Evolutionary conservation across 2,329 filamentous ascomycete species (phyloP).

Genomic region (Epichloe festucae): DNA sequence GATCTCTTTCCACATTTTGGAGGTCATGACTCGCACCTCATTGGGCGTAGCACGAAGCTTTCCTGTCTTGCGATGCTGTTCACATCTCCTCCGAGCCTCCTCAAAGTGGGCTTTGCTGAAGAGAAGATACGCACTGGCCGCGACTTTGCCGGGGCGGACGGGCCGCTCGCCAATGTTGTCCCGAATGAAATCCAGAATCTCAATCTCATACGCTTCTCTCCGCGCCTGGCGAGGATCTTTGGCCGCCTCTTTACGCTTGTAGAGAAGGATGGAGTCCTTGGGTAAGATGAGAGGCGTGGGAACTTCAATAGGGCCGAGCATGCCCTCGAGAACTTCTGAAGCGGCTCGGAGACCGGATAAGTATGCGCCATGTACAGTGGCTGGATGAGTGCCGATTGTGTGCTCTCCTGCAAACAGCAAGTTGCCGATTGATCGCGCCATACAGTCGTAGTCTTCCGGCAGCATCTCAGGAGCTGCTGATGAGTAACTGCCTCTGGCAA

Average conservation of each 20-base stretch:
- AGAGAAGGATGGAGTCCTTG: constrained; percentile 37
- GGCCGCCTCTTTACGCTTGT: constrained; percentile 42
- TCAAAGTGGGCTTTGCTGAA: constrained; percentile 73
- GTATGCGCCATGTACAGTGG: constrained; percentile 94
- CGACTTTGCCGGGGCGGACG: constrained; percentile 55
- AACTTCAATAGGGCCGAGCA: constrained; percentile 71
- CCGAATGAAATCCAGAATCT: constrained; percentile 38
- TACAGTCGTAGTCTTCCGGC: constrained; percentile 80
- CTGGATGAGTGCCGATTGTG: constrained; percentile 88
- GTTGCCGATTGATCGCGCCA: constrained; percentile 75
- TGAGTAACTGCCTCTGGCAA: constrained; percentile 90
- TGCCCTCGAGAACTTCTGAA: constrained; percentile 66
- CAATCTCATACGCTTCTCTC: constrained; percentile 42
- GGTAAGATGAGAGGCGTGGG: constrained; percentile 62
- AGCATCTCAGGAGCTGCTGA: constrained; percentile 75
- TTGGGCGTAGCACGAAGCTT: constrained; percentile 58
- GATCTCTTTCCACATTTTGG: constrained; percentile 81
- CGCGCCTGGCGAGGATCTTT: constrained; percentile 38
- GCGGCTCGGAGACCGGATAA: constrained; percentile 84
- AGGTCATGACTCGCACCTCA: constrained; percentile 74
- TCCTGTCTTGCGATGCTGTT: constrained; percentile 48
- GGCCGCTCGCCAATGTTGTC: constrained; percentile 61
- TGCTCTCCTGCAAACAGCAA: constrained; percentile 94
- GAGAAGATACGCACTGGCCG: constrained; percentile 76
- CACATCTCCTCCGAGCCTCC: constrained; percentile 44